Base-by-base conservation (phyloP, 345 rosid species). In the Corchorus olitorius region DNA sequence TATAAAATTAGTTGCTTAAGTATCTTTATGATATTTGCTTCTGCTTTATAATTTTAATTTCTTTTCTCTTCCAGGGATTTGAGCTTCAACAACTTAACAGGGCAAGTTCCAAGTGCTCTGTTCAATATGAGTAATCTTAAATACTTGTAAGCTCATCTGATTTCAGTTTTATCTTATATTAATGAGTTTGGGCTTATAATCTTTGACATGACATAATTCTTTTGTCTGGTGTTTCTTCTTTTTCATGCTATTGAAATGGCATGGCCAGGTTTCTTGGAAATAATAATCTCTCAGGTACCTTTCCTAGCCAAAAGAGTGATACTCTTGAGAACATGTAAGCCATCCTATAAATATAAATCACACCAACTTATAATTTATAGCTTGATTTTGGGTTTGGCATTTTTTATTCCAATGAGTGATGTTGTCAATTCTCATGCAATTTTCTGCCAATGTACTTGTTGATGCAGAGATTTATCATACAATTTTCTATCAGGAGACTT, bases 181-280 rank as follows among this genome's bases (percentile, higher is more conserved):
- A 4, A 14, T 50, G 5, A 4, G 54, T 50, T 13, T 62, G 6
- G 6, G 20, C 33, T 33, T 77, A 1, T 13, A 43, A 52, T 41
- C 27, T 12, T 64, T 54, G 13, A 11, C 41, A 64, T 43, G 4
- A 43, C 43, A 17, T 17, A 45, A 11, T 9, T 17, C 53, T 49
- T 45, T 49, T 45, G 27, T 27, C 6, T 65, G 17, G 13, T 35
- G 58, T 54, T 48, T 7, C 65, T 34, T 54, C 46, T 39, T 3
- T 16, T 17, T n/a, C 63, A 6, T 54, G 14, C 41, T 34, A 65
- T 35, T 73, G 45, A 65, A 41, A 70, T 65, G 68, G 33, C 58
- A 27, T 27, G 27, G 27, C 27, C 79, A 84, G 86, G 68, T 76
- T 78, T 76, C 86, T 84, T 73, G 86, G 84, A 73, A 81, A 81